Base-by-base conservation (phyloP, 192 early-diverging fungal genomes). In the Umbelopsis sp. region DNA sequence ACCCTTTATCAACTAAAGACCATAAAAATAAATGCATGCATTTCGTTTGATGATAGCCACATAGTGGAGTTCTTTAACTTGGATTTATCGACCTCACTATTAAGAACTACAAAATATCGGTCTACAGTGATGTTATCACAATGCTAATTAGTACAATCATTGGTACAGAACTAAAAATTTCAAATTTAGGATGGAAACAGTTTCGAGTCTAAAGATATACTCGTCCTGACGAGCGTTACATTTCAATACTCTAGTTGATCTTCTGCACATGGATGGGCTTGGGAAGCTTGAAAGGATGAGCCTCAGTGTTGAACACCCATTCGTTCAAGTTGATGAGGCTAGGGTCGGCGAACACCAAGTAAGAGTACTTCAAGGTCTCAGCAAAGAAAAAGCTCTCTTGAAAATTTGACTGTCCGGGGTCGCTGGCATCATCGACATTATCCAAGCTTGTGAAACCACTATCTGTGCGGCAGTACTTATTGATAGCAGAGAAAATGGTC, bases 331-430 rank as follows among this genome's bases (percentile, higher is more conserved):
- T 82, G n/a, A 89, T 73, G 6, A 74, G 66, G 27, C 85, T 72
- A 45, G 87, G 80, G 46, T 81, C 80, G n/a, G 74, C 64, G 67
- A 90, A 90, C 16, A 89, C 73, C 51, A 92, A 76, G 69, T 85
- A 92, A 11, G 88, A 69, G 71, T 92, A 92, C 76, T 92, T 92
- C 64, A 92, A 74, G 13, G 91, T 91, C 68, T 92, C 91, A 35
- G 89, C 88, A 35, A 91, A 79, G 69, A 92, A 88, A 50, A 88
- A 92, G 20, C 74, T 76, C 30, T 76, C 74, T 58, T 71, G 70
- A 7, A 76, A 71, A 50, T 76, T 33, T 12, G 53, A 37, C 11
- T 27, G 16, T 2, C 33, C 46, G 3, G 23, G 23, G 44, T 44
- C 5, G 37, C 37, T 18, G 33, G 9, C 22, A 4, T 16, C 35